These are phyloP conservation scores for Lasiosphaeria miniovina DNA, from an alignment of 495 filamentous ascomycete species.

Conservation along the genomic window DNA sequence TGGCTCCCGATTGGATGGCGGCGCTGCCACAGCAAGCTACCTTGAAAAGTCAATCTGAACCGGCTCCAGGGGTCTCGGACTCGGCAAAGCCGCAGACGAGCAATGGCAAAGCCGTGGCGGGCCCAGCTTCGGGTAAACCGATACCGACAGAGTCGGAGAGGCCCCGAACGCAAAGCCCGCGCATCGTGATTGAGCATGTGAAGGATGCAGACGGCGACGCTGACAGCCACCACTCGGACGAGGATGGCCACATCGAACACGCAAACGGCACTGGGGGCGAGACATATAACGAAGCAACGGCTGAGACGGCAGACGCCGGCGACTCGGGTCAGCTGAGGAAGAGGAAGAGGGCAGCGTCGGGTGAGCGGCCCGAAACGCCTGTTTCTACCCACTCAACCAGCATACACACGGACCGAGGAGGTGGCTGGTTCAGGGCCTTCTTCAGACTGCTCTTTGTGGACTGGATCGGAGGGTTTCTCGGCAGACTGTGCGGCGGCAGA, in stretches of 20 bases:
- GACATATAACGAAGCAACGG: conserved; percentile 4
- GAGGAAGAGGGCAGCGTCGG: conserved; percentile 15
- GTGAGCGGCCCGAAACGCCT: conserved; percentile 10
- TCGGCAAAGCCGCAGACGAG: background rate
- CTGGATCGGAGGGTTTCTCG: conserved; percentile 29
- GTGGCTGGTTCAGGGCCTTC: conserved; percentile 29
- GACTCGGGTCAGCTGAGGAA: conserved; percentile 12
- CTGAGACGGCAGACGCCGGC: conserved; percentile 4
- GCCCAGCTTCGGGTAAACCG: background rate
- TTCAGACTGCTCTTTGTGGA: conserved; percentile 32
- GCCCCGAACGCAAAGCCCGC: conserved; percentile 5
- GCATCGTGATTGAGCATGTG: conserved; percentile 14
- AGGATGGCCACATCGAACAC: background rate
- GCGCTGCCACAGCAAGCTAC: conserved; percentile 6
- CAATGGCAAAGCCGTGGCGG: background rate
- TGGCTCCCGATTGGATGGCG: conserved; percentile 3
- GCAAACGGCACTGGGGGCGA: background rate
- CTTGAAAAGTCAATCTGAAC: background rate
- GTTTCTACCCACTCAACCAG: conserved; percentile 10
- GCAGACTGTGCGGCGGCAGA: conserved; percentile 21
- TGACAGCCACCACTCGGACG: background rate
- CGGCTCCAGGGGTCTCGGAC: background rate
- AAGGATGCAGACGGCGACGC: background rate
- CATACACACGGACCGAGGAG: conserved; percentile 12
- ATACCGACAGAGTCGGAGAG: background rate